Evolutionary conservation across 2,329 filamentous ascomycete species (phyloP), one percentile per base, ranked within the genome.

Genomic region (Phyllosticta capitalensis): DNA sequence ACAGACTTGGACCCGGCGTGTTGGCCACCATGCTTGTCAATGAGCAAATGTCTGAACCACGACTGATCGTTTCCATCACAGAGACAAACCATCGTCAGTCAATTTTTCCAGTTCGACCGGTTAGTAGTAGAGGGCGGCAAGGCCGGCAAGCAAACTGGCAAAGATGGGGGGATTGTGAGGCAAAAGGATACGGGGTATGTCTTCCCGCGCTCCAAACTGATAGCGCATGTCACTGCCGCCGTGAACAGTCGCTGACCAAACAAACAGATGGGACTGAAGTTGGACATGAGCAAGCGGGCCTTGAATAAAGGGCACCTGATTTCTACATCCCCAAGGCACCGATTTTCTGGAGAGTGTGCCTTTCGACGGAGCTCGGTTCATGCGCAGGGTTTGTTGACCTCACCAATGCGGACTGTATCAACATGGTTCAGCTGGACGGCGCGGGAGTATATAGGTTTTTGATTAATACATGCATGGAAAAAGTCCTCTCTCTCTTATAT

Each of bases 11-110:
- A 45, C n/a, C 14, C n/a, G 5, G 38, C 38, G 38, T 45, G 38
- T n/a, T n/a, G 38, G 7, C 38, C 6, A 7, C 7, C 24, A 26
- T 26, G 24, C 24, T 4, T n/a, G 17, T 12, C 38, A 3, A 6
- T 45, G 4, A 14, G 38, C 38, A 7, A 7, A n/a, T 45, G 17
- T 45, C 10, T 22, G 24, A 20, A 33, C 52, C 21, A 12, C 22
- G n/a, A 33, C 56, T 59, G 17, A 59, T 24, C n/a, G 4, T 22
- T 1, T 28, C 3, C 6, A 20, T 21, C 26, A 67, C 78, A 97
- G 94, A 87, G 94, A 72, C 94, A 97, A 87, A 95, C 92, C 10
- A 82, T 94, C 55, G 84, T 99, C 69, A 95, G 91, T 71, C 89
- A 95, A 72, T 97, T 97, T 76, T 97, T 90, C 78, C 89, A 96